These are phyloP conservation scores for Lophiotrema nucula DNA, from an alignment of 495 filamentous ascomycete species.

Conservation along the genomic window DNA sequence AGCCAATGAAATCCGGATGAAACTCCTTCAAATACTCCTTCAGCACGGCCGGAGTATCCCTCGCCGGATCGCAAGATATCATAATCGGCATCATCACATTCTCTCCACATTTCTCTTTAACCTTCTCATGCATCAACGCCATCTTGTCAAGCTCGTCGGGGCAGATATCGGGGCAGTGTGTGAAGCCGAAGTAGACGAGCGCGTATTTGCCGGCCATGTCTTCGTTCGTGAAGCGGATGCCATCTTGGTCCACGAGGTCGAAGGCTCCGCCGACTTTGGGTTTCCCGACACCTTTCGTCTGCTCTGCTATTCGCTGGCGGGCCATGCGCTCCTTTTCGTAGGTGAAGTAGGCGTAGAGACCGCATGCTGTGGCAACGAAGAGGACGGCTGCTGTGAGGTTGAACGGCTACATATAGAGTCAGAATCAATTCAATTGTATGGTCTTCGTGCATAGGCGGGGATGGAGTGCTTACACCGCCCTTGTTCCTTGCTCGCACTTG, in stretches of 20 bases:
- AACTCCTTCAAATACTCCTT: slow-evolving; percentile 87
- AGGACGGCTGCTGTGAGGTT: slow-evolving; percentile 84
- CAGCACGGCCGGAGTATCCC: slow-evolving; percentile 82
- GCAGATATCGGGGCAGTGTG: slow-evolving; percentile 97
- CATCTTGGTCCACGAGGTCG: slow-evolving; percentile 75
- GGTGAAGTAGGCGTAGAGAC: slow-evolving; percentile 85
- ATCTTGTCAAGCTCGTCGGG: slow-evolving; percentile 99
- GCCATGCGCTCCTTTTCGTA: slow-evolving; percentile 86
- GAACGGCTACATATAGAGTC: slow-evolving; percentile 65
- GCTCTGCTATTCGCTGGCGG: slow-evolving; percentile 79
- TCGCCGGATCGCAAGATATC: slow-evolving; percentile 90
- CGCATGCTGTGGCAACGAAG: slow-evolving; percentile 74
- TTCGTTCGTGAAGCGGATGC: slow-evolving; percentile 68
- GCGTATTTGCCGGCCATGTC: slow-evolving; percentile 84
- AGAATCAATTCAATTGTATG: too few relatives aligned
- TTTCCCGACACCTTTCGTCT: slow-evolving; percentile 85
- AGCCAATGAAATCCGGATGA: slow-evolving; percentile 79
- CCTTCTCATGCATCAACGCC: slow-evolving; percentile 85
- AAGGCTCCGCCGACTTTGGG: slow-evolving; percentile 93
- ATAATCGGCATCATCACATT: slow-evolving; percentile 72
- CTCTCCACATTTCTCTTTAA: slow-evolving; percentile 51
- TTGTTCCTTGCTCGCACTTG: slow-evolving; percentile 26
- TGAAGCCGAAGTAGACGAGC: slow-evolving; percentile 97
- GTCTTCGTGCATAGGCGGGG: too few relatives aligned
- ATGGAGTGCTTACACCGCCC: slow-evolving; percentile 22